Base-by-base conservation (phyloP, 1,284 basidiomycete species). In the Pulchroboletus neoregius region DNA sequence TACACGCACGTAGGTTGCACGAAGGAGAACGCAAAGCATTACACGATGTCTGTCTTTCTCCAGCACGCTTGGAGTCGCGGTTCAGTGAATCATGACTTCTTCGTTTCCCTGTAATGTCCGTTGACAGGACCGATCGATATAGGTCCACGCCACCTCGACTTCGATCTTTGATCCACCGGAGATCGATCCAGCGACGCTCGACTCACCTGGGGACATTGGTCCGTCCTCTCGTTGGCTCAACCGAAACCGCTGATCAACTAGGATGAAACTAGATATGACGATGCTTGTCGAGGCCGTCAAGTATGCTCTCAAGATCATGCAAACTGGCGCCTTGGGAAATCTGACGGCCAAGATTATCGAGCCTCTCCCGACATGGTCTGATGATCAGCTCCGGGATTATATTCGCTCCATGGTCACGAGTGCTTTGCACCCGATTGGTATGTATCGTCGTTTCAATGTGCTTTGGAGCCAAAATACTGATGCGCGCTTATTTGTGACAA, bases 21-120 rank as follows among this genome's bases (percentile, higher is more conserved):
- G 5, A 38, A n/a, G 16, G 44, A 55, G 24, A 43, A 49, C 15
- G 53, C 46, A 12, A 49, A 31, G 24, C 50, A 60, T 37, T 58
- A 48, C 27, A 26, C 6, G 5, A 37, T 54, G 30, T 27, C 41
- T n/a, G 33, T 61, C 30, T 34, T 43, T 18, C 15, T 60, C 8
- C 42, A 55, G 15, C 46, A 53, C 12, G 45, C 46, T n/a, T 58
- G 56, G 56, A 60, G 46, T 53, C 53, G 56, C 23, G 58, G 58
- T 23, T 30, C 39, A 15, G 56, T 52, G 28, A 37, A 32, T 53
- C 32, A 12, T 6, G 10, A 8, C 3, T 9, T 33, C 16, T 23
- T 13, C 16, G 18, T 15, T 34, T n/a, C n/a, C 22, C n/a, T 11
- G 32, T n/a, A 34, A 18, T 20, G 4, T 16, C n/a, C 12, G 22